These are phyloP conservation scores for Westerdykella aurantiaca DNA, from an alignment of 2,329 filamentous ascomycete genomes.

Conservation along the genomic window DNA sequence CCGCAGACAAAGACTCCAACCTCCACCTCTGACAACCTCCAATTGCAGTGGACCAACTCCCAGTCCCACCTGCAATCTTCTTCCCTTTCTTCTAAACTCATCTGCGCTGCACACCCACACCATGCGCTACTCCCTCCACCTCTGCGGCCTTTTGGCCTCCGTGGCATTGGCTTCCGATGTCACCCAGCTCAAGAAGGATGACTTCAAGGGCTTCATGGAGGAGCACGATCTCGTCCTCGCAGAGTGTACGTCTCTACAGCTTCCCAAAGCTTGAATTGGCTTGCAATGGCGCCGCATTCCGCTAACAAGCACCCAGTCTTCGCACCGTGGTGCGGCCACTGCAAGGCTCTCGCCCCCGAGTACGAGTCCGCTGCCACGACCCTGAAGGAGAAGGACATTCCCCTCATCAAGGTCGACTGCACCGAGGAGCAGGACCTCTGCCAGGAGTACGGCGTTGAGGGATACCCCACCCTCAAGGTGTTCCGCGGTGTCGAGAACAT, in stretches of 20 bases:
- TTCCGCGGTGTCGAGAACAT: conserved; percentile 86
- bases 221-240: conserved; percentile 84
- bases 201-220: conserved; percentile 80
- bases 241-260: conserved; percentile 64
- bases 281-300: background rate
- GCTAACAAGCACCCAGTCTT: conserved; percentile 60
- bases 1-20: background rate
- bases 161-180: conserved; percentile 72
- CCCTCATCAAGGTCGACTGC: conserved; percentile 85
- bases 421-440: conserved; percentile 91
- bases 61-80: background rate
- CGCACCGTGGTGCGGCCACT: conserved; percentile 95
- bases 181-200: conserved; percentile 74
- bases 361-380: conserved; percentile 81
- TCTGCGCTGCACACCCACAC: conserved; percentile 9
- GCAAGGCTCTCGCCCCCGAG: conserved; percentile 93
- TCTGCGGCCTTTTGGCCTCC: conserved; percentile 47
- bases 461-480: conserved; percentile 97
- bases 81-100: background rate
- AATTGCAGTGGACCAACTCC: background rate
- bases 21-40: background rate
- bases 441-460: conserved; percentile 84
- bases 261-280: background rate
- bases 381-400: conserved; percentile 83
- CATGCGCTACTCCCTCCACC: conserved; percentile 33